Conservation (phyloP, 495 filamentous ascomycete species). For the Staphylotrichum tortipilum region DNA sequence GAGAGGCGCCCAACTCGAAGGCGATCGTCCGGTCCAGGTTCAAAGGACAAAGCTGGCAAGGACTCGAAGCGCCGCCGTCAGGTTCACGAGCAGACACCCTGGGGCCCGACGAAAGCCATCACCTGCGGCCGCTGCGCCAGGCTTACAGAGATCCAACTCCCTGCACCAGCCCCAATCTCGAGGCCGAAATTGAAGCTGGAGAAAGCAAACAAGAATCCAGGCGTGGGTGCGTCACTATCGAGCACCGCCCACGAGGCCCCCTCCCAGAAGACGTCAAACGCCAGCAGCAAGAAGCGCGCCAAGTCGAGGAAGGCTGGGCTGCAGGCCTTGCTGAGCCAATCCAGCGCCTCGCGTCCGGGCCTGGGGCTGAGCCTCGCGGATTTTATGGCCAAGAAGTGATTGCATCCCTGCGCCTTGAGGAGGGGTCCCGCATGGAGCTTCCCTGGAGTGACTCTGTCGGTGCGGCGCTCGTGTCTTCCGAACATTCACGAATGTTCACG, state of each 20-base stretch:
- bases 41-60: slow-evolving; percentile 7
- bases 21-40: background rate
- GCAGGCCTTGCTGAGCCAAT: slow-evolving; percentile 41
- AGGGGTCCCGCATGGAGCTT: too few relatives aligned
- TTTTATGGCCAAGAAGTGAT: slow-evolving; percentile 36
- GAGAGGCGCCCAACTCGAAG: slow-evolving; percentile 16
- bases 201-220: background rate
- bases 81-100: background rate
- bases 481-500: too few relatives aligned
- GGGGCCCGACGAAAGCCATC: slow-evolving; percentile 30
- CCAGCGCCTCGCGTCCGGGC: slow-evolving; percentile 27
- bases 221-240: background rate
- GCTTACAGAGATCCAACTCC: slow-evolving; percentile 31
- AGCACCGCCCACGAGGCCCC: background rate
- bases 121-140: slow-evolving; percentile 37
- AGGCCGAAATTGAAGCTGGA: slow-evolving; percentile 15
- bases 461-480: too few relatives aligned
- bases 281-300: slow-evolving; percentile 46
- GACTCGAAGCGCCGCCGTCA: background rate
- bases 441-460: too few relatives aligned
- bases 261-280: slow-evolving; percentile 27
- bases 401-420: too few relatives aligned
- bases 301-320: slow-evolving; percentile 47
- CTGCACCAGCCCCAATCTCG: slow-evolving; percentile 22
- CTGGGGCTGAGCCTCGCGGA: slow-evolving; percentile 43